Base-by-base conservation (phyloP, 805 yeast genomes). In the Cyberlindnera xishuangbannaensis region DNA sequence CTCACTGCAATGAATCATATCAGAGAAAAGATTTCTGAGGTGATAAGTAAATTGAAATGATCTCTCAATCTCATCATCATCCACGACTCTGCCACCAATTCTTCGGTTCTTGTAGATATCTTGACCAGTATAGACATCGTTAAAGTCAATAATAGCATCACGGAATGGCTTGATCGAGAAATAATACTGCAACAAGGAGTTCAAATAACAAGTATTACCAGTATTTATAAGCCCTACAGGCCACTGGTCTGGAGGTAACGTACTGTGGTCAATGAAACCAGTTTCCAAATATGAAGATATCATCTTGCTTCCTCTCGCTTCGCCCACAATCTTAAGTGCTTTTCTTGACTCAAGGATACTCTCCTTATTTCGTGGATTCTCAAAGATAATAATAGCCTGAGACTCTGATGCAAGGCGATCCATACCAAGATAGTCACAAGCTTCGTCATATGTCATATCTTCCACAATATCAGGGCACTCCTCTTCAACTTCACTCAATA, bases 181-280 rank as follows among this genome's bases (percentile, higher is more conserved):
- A 56, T 86, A 90, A 51, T 82, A 90, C 53, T 90, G 98, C 26
- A 90, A 61, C 30, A 92, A 64, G 0, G 97, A 90, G 55, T 92
- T 90, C 56, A 92, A 65, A 47, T 88, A 88, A 58, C 98, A 92
- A 0, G 98, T 90, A 54, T 92, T 92, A 16, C 98, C 98, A 41
- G 87, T 88, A 53, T 92, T 92, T 57, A 82, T 84, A 51, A 92
- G 67, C 0, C 98, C 98, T 4, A 86, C 84, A 0, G 98, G 98
- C 74, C 90, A 78, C 31, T 73, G 70, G 12, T 72, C 78, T 0
- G 76, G 71, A 0, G 87, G 78, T 14, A 83, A 56, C 2, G 70
- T 56, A 8, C 69, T 59, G 5, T 76, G 70, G 51, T 81, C 84
- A 23, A 81, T 61, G 15, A 69, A 58, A 0, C 95, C 95, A 0